These are phyloP conservation scores for Mycena epipterygia DNA, from an alignment of 768 basidiomycete genomes.

Conservation along the genomic window DNA sequence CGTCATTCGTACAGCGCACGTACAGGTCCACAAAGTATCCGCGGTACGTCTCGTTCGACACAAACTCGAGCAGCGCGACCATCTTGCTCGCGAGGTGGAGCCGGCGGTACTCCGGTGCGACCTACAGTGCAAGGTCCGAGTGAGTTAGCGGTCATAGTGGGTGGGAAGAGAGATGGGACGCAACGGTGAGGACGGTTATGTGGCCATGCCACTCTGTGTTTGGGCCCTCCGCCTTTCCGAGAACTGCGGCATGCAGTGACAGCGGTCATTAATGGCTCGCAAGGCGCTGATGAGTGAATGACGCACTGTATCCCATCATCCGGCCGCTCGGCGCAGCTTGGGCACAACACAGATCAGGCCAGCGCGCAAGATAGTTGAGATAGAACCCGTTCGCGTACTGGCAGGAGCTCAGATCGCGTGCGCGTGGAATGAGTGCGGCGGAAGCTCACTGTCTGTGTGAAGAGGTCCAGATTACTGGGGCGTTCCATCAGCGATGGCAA, in stretches of 20 bases:
- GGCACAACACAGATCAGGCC: conserved; percentile 92
- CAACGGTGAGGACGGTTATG: conserved; percentile 95
- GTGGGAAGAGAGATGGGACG: no score
- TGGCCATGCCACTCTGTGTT: conserved; percentile 91
- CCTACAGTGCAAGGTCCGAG: no score
- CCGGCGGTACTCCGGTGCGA: conserved; percentile 92
- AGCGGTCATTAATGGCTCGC: not conserved
- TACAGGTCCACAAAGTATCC: conserved; percentile 97
- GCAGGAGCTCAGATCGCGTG: not conserved
- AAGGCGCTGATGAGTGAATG: conserved; percentile 1
- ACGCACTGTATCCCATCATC: conserved; percentile 92
- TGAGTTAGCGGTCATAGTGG: no score
- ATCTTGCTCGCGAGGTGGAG: conserved; percentile 89
- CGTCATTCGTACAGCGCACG: conserved; percentile 87
- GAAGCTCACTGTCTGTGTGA: conserved; percentile 93
- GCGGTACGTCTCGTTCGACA: conserved; percentile 84
- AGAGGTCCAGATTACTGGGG: conserved; percentile 90
- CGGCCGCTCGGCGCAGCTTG: conserved; percentile 86
- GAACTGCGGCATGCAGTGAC: conserved; percentile 64
- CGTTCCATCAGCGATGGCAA: conserved; percentile 22
- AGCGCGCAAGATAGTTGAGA: conserved; percentile 87
- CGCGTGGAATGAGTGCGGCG: not conserved
- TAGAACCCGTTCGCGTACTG: conserved; percentile 94
- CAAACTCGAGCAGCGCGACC: conserved; percentile 88
- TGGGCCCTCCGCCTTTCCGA: conserved; percentile 92